These are phyloP conservation scores for Emmonsia crescens DNA, from an alignment of 2,329 filamentous ascomycete species.

Conservation along the genomic window DNA sequence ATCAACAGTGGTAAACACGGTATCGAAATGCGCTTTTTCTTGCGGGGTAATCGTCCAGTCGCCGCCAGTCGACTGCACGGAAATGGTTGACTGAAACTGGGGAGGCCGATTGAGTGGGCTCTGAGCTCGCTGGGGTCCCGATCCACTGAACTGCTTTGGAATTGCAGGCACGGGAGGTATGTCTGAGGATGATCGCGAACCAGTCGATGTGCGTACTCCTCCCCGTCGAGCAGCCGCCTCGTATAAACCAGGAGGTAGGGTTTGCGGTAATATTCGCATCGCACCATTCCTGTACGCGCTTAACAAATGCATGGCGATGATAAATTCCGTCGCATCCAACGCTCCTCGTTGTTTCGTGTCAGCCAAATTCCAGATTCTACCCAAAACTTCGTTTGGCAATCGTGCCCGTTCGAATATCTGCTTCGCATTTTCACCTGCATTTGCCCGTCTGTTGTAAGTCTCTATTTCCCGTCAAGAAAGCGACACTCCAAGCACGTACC, in stretches of 20 bases:
- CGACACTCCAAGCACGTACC: no score
- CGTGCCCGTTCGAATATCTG: conserved; percentile 91
- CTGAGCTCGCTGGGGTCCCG: conserved; percentile 46
- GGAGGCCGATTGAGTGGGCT: conserved; percentile 45
- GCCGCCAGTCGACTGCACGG: conserved; percentile 45
- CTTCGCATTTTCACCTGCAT: conserved; percentile 68
- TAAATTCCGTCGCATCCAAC: conserved; percentile 80
- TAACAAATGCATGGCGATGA: conserved; percentile 95
- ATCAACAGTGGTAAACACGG: conserved; percentile 74
- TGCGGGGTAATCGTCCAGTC: conserved; percentile 76
- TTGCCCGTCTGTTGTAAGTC: background rate
- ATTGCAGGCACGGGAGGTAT: conserved; percentile 54
- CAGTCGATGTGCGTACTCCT: conserved; percentile 41
- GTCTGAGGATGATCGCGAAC: conserved; percentile 38
- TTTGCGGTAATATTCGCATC: conserved; percentile 66
- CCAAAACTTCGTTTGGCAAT: conserved; percentile 77
- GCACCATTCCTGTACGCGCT: conserved; percentile 80
- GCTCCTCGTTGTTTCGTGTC: conserved; percentile 88
- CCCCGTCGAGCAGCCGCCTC: conserved; percentile 73
- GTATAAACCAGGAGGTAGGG: conserved; percentile 74
- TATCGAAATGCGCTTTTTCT: conserved; percentile 82
- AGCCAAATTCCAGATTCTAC: conserved; percentile 91
- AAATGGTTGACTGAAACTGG: conserved; percentile 40
- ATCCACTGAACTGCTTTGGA: conserved; percentile 70
- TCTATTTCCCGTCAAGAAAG: conserved; percentile 11